Percentiles rank a stretch among this genome's conserved stretches.
Evolutionary conservation across 495 filamentous ascomycete species (phyloP).

Genomic region (Tuber calosporum): DNA sequence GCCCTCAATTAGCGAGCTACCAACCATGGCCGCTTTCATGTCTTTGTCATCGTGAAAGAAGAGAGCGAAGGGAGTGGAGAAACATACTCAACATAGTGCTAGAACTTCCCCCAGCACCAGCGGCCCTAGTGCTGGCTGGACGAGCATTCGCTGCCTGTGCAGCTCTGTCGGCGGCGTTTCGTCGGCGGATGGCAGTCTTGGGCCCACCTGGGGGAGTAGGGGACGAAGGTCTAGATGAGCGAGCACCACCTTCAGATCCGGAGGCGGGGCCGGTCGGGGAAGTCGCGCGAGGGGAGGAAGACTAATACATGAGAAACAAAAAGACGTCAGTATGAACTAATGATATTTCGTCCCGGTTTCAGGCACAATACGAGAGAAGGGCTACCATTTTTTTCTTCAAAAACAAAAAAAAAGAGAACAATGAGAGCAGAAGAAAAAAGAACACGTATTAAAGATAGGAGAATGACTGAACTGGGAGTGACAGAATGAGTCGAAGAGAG

Average conservation of each 20-base stretch:
- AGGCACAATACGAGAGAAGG: not conserved
- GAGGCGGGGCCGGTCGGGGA: slow-evolving; percentile 52
- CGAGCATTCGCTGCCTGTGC: slow-evolving; percentile 86
- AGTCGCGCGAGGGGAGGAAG: slow-evolving; percentile 65
- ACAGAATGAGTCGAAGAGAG: not conserved
- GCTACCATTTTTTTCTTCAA: not conserved
- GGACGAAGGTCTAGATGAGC: slow-evolving; percentile 69
- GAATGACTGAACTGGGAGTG: not conserved
- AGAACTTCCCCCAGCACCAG: slow-evolving; percentile 89
- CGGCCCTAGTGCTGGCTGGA: slow-evolving; percentile 82
- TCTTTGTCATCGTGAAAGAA: not conserved
- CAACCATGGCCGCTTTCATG: not conserved
- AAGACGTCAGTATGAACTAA: not conserved
- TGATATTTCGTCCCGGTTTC: not conserved
- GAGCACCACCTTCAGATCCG: slow-evolving; percentile 51
- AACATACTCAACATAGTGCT: slow-evolving; percentile 91
- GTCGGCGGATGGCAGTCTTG: slow-evolving; percentile 84
- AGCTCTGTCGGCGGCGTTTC: slow-evolving; percentile 90
- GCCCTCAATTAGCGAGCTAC: not conserved
- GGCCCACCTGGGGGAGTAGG: slow-evolving; percentile 89
- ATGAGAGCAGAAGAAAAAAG: not conserved
- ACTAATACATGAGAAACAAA: slow-evolving; percentile 11
- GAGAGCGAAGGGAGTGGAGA: not conserved
- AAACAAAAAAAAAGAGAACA: not conserved
- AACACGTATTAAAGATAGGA: not conserved